phyloP scores from a whole-genome alignment of 1,284 basidiomycete genomes.

The Ustilago vetiveriae region DNA sequence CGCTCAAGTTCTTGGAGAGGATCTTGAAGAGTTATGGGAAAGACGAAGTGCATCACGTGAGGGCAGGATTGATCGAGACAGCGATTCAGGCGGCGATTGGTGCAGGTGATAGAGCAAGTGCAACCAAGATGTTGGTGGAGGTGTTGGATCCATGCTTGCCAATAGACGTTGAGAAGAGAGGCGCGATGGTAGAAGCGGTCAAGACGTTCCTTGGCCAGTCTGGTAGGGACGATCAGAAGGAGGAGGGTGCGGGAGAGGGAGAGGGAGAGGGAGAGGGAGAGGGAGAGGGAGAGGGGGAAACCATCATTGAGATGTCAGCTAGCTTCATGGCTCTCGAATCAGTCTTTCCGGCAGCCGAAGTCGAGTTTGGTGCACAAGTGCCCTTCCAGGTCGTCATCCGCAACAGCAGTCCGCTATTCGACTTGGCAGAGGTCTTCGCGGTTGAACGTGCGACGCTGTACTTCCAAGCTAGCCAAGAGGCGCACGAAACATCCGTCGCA shows the following conservation, averaged over 20 bases:
- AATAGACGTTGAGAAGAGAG: slow-evolving; percentile 3
- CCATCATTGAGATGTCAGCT: neutral
- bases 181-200: slow-evolving; percentile 7
- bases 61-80: slow-evolving; percentile 15
- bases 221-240: neutral
- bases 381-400: slow-evolving; percentile 24
- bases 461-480: slow-evolving; percentile 8
- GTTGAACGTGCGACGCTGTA: slow-evolving; percentile 2
- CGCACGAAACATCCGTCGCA: neutral
- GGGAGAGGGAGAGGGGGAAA: neutral
- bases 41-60: slow-evolving; percentile 27
- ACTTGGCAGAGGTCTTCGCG: slow-evolving; percentile 4
- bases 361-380: slow-evolving; percentile 7
- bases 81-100: slow-evolving; percentile 28
- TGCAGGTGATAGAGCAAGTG: slow-evolving; percentile 19
- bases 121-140: slow-evolving; percentile 19
- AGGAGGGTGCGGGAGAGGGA: slow-evolving; percentile 1
- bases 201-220: slow-evolving; percentile 8
- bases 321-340: slow-evolving; percentile 1
- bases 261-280: neutral
- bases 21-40: slow-evolving; percentile 46
- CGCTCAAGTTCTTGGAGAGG: slow-evolving; percentile 58
- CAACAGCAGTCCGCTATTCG: slow-evolving; percentile 6
- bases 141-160: slow-evolving; percentile 9
- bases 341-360: slow-evolving; percentile 18